phyloP scores from a whole-genome alignment of 1,284 basidiomycete genomes.

The Austroboletus novae-zelandiae region DNA sequence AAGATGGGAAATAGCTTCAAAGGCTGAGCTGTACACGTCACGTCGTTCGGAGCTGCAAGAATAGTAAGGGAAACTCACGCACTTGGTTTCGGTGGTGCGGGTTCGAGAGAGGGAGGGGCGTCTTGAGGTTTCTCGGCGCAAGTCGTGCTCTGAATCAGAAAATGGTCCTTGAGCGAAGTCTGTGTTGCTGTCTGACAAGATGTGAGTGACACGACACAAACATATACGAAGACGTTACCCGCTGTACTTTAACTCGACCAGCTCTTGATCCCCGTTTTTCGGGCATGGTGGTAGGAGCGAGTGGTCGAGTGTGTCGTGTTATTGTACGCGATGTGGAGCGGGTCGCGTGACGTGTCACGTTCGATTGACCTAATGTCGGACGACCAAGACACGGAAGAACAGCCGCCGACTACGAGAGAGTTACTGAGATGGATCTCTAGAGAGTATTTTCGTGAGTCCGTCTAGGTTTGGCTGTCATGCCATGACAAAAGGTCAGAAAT shows the following conservation, averaged over 20 bases:
- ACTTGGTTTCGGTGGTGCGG: conserved; percentile 16
- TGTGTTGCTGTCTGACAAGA: conserved; percentile 21
- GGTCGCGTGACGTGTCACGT: conserved; percentile 31
- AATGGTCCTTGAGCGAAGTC: conserved; percentile 25
- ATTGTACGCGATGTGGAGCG: conserved; percentile 3
- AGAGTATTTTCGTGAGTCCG: conserved; percentile 51
- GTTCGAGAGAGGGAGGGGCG: not conserved
- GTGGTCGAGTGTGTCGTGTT: not conserved
- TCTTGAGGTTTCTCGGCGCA: conserved; percentile 2
- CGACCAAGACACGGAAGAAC: conserved; percentile 5
- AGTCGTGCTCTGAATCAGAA: conserved; percentile 18
- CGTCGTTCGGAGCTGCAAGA: not conserved
- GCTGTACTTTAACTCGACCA: conserved; percentile 8
- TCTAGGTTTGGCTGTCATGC: not conserved
- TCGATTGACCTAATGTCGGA: conserved; percentile 5
- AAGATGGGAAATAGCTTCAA: conserved; percentile 31
- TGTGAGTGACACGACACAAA: conserved; percentile 7
- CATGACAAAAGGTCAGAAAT: conserved; percentile 44
- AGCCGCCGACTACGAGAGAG: conserved; percentile 15
- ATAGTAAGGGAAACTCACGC: conserved; percentile 6
- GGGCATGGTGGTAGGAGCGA: conserved; percentile 12
- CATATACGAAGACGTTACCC: conserved; percentile 12
- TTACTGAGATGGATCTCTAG: conserved; percentile 45
- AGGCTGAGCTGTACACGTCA: conserved; percentile 10
- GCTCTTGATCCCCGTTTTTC: conserved; percentile 25